Evolutionary conservation across 192 early-diverging fungal species (phyloP).

Genomic region (Coemansia sp.): DNA sequence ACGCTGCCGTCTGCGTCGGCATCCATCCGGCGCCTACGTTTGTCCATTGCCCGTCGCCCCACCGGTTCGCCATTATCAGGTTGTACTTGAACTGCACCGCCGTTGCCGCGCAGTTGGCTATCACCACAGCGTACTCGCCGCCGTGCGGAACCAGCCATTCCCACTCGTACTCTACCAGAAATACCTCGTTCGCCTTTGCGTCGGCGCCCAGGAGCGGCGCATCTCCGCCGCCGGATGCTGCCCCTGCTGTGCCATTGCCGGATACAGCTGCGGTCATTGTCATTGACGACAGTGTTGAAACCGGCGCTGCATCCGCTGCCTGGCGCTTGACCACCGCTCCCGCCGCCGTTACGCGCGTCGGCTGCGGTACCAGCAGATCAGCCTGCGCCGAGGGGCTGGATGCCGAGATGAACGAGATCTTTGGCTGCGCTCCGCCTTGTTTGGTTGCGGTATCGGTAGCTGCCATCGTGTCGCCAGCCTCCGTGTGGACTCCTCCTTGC

Average conservation of each 20-base stretch:
- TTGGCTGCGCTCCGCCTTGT: conserved; percentile 8
- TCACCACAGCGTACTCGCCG: conserved; percentile 52
- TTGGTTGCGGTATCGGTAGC: too few relatives aligned
- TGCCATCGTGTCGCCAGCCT: neutral
- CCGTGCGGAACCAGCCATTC: conserved; percentile 43
- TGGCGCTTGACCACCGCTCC: conserved; percentile 4
- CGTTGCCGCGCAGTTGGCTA: conserved; percentile 50
- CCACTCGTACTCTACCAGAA: conserved; percentile 54
- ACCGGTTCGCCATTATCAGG: conserved; percentile 51
- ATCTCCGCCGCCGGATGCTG: neutral
- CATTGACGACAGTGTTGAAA: neutral
- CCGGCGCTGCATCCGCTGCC: neutral
- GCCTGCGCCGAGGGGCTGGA: conserved; percentile 16
- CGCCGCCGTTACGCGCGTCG: conserved; percentile 26
- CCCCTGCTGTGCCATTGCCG: neutral
- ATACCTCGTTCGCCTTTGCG: conserved; percentile 39
- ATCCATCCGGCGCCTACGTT: conserved; percentile 52
- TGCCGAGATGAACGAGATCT: conserved; percentile 42
- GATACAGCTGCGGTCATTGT: neutral
- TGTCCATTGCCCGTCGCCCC: conserved; percentile 45
- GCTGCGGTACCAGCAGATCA: conserved; percentile 16
- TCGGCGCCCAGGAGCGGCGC: conserved; percentile 35
- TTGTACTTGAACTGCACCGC: conserved; percentile 56
- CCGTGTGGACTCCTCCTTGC: neutral
- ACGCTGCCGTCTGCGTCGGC: conserved; percentile 36